These are phyloP conservation scores for Claviceps digitariae DNA, from an alignment of 2,329 filamentous ascomycete species.

Conservation along the genomic window DNA sequence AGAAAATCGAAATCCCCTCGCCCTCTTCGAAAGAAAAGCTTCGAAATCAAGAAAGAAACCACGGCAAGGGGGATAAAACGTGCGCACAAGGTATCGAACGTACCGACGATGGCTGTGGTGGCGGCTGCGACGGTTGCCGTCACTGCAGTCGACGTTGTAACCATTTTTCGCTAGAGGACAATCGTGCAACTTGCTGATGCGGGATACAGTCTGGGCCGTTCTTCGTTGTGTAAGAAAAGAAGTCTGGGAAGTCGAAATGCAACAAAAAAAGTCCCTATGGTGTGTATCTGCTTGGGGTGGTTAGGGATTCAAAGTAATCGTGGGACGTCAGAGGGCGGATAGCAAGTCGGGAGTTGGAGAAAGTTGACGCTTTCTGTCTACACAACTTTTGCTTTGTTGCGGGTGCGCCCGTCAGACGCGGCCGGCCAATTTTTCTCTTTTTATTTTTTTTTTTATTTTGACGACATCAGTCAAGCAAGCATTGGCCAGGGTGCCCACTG, in stretches of 20 bases:
- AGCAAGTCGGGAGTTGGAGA: neutral
- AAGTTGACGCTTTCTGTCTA: neutral
- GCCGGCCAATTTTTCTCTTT: neutral
- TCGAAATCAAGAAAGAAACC: neutral
- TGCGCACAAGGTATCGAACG: slow-evolving; percentile 7
- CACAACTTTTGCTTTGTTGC: neutral
- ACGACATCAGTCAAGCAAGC: slow-evolving; percentile 7
- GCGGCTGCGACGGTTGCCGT: slow-evolving; percentile 48
- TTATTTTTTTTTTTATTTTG: slow-evolving; percentile 5
- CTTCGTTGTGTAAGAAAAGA: neutral
- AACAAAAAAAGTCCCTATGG: neutral
- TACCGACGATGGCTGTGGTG: slow-evolving; percentile 48
- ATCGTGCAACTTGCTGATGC: slow-evolving; percentile 1
- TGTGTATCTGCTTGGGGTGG: neutral
- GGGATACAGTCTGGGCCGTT: neutral
- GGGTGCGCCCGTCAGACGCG: neutral
- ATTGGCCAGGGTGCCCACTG: neutral
- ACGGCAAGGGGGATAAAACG: neutral
- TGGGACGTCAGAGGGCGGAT: neutral
- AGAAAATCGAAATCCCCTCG: neutral
- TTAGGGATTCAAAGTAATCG: neutral
- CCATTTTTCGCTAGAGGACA: slow-evolving; percentile 18
- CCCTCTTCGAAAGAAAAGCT: too few species aligned
- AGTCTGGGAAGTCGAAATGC: neutral
- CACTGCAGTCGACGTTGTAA: slow-evolving; percentile 41